Evolutionary conservation across 805 yeast genomes (phyloP).

Genomic region (Ogataea parapolymorpha): DNA sequence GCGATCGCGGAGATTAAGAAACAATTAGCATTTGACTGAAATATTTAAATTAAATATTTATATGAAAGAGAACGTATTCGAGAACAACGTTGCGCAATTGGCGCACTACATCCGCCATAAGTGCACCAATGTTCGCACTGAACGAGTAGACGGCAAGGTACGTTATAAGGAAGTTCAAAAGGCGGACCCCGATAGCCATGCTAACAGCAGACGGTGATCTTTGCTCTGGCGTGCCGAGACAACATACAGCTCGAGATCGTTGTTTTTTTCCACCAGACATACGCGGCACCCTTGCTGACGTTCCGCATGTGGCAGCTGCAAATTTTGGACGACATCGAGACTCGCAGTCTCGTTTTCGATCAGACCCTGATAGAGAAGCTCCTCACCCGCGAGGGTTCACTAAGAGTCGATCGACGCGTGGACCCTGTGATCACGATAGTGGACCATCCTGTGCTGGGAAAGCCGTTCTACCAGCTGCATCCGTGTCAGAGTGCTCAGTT

Average conservation of each 20-base stretch:
- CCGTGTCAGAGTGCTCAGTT: constrained; percentile 39
- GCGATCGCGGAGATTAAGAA: constrained; percentile 98
- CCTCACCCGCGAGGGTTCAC: neutral
- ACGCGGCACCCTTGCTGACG: constrained; percentile 16
- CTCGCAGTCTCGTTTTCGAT: constrained; percentile 13
- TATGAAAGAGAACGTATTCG: constrained; percentile 6
- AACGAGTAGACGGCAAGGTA: neutral
- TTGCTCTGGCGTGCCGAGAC: neutral
- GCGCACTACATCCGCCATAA: neutral
- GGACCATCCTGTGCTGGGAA: constrained; percentile 11
- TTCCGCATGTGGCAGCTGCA: constrained; percentile 12
- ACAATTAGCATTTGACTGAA: constrained; percentile 74
- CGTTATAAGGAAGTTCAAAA: neutral
- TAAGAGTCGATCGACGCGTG: constrained; percentile 9
- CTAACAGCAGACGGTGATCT: constrained; percentile 2
- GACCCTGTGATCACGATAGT: constrained; percentile 6
- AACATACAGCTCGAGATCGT: constrained; percentile 5
- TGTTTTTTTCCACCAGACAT: constrained; percentile 12
- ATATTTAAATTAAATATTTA: constrained; percentile 3
- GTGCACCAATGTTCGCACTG: neutral
- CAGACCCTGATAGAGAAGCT: constrained; percentile 2
- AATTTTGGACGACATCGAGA: constrained; percentile 5
- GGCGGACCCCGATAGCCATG: neutral
- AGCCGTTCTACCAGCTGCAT: constrained; percentile 32
- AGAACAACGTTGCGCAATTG: neutral